A percentile compares a stretch with the other conserved stretches of the same genome.
Evolutionary conservation across 345 rosid genomes (phyloP).

Genomic region (Salix udensis): DNA sequence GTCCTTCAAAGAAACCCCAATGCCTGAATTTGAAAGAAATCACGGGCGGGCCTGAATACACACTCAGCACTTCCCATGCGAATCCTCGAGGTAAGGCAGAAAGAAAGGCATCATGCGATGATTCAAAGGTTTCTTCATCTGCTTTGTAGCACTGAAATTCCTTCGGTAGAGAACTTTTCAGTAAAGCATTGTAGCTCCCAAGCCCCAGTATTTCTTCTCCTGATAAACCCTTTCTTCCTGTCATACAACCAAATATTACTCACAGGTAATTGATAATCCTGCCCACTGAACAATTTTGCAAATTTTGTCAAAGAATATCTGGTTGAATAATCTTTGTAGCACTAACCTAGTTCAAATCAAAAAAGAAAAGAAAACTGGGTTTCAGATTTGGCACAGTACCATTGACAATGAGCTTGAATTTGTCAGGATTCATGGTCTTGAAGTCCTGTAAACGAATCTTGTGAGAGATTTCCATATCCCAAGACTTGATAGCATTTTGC

Average conservation of each 20-base stretch:
- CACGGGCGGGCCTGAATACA: conserved; percentile 71
- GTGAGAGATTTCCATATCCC: conserved; percentile 90
- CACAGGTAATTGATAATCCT: background rate
- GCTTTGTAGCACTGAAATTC: conserved; percentile 61
- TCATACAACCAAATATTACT: background rate
- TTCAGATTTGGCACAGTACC: conserved; percentile 33
- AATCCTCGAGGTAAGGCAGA: conserved; percentile 79
- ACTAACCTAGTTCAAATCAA: background rate
- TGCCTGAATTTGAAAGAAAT: conserved; percentile 80
- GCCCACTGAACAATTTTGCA: background rate
- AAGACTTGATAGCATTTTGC: conserved; percentile 73
- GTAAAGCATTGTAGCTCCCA: conserved; percentile 69
- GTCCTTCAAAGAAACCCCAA: conserved; percentile 84
- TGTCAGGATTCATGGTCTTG: conserved; percentile 64
- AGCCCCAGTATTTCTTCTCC: conserved; percentile 61
- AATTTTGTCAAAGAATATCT: no score
- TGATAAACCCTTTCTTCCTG: conserved; percentile 67
- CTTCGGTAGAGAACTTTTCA: conserved; percentile 53
- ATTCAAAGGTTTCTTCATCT: conserved; percentile 65
- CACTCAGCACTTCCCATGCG: conserved; percentile 67
- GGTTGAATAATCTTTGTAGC: no score
- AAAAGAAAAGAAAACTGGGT: background rate
- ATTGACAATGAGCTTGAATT: conserved; percentile 68
- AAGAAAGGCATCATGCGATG: conserved; percentile 63
- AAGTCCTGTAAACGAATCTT: conserved; percentile 63